Evolutionary conservation across 805 yeast genomes (phyloP).

Genomic region (Saccharomycopsis fodiens): DNA sequence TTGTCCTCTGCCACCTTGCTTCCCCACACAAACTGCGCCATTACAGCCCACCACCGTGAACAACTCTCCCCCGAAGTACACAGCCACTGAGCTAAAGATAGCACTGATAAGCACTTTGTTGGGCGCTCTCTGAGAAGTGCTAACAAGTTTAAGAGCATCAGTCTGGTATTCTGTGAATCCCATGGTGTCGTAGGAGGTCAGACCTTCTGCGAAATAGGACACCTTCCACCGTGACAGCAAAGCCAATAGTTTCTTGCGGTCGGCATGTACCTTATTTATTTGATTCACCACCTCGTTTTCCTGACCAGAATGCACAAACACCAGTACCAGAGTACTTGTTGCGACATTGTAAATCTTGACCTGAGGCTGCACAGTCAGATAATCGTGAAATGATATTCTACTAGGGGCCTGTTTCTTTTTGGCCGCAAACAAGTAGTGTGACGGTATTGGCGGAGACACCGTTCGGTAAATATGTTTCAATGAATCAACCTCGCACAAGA

Average conservation of each 20-base stretch:
- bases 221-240: not conserved
- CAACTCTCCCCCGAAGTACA: not conserved
- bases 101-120: not conserved
- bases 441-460: not conserved
- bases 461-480: not conserved
- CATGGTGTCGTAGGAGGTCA: not conserved
- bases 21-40: not conserved
- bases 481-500: not conserved
- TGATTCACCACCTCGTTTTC: not conserved
- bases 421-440: not conserved
- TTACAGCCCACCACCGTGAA: not conserved
- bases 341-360: not conserved
- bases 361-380: not conserved
- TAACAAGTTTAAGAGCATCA: not conserved
- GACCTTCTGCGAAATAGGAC: not conserved
- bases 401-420: not conserved
- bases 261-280: too few relatives aligned
- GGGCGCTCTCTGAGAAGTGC: not conserved
- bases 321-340: not conserved
- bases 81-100: constrained; percentile 1
- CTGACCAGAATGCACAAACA: not conserved
- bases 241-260: too few relatives aligned
- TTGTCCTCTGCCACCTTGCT: not conserved
- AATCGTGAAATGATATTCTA: too few relatives aligned
- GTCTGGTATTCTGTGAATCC: not conserved